These are phyloP conservation scores for Aureobasidium sp. DNA, from an alignment of 2,329 filamentous ascomycete genomes.

Conservation along the genomic window DNA sequence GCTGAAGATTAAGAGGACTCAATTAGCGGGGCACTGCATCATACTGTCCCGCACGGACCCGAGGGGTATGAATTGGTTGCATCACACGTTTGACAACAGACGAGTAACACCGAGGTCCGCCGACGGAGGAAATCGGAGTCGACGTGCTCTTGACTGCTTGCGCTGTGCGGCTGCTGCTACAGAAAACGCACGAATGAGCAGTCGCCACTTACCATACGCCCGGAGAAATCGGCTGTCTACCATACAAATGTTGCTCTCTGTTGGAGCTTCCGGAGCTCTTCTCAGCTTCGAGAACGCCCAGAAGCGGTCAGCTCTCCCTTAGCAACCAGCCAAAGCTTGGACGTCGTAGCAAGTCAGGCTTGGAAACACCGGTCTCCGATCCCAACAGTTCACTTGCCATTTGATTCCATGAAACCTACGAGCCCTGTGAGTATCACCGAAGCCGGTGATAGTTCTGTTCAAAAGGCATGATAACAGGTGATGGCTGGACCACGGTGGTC, in stretches of 20 bases:
- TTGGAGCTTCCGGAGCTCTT: background rate
- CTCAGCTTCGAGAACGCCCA: background rate
- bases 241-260: background rate
- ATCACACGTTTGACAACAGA: slow-evolving; percentile 8
- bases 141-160: background rate
- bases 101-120: slow-evolving; percentile 15
- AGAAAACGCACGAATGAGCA: slow-evolving; percentile 14
- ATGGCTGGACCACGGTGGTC: background rate
- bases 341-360: slow-evolving; percentile 4
- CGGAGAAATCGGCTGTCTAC: background rate
- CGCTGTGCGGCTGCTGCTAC: background rate
- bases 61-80: slow-evolving; percentile 13
- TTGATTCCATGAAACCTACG: background rate
- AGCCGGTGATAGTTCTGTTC: background rate
- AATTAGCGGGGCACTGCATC: slow-evolving; percentile 16
- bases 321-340: slow-evolving; percentile 12
- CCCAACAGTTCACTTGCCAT: slow-evolving; percentile 12
- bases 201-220: slow-evolving; percentile 5
- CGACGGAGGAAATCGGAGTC: slow-evolving; percentile 13
- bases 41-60: slow-evolving; percentile 14
- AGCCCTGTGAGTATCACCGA: background rate
- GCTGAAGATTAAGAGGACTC: slow-evolving; percentile 15
- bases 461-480: background rate
- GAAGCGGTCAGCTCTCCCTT: slow-evolving; percentile 7
- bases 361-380: slow-evolving; percentile 10